Percentiles rank a stretch among this genome's conserved stretches.
These are phyloP conservation scores for Brettanomyces bruxellensis DNA, from an alignment of 805 yeast species.

Conservation along the genomic window DNA sequence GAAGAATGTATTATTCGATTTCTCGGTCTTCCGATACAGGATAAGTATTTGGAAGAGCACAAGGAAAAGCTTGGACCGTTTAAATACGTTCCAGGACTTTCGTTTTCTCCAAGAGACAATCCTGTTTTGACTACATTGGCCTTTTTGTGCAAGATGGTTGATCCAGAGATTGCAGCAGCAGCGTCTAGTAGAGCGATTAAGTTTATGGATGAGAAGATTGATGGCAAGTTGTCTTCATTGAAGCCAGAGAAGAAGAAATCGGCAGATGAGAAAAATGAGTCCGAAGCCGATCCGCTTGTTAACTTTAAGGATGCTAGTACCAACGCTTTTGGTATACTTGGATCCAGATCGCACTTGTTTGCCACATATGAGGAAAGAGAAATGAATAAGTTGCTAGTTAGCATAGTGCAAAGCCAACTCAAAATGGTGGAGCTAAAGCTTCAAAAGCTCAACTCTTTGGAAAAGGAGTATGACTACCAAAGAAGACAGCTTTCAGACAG, in stretches of 20 bases:
- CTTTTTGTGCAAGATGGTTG: constrained; percentile 77
- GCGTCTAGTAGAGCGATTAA: constrained; percentile 61
- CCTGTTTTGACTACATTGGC: constrained; percentile 92
- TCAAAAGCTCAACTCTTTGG: constrained; percentile 48
- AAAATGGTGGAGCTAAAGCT: constrained; percentile 59
- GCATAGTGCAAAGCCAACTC: constrained; percentile 52
- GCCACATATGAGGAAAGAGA: constrained; percentile 76
- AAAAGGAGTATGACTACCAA: constrained; percentile 57
- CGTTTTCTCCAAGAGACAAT: constrained; percentile 79
- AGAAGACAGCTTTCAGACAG: constrained; percentile 49
- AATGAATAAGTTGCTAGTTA: constrained; percentile 49
- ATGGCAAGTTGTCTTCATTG: constrained; percentile 28
- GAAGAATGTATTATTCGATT: constrained; percentile 78
- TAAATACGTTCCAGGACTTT: constrained; percentile 74
- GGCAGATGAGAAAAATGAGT: background rate
- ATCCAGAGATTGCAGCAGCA: constrained; percentile 75
- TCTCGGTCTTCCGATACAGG: constrained; percentile 75
- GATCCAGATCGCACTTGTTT: constrained; percentile 71
- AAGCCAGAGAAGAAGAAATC: constrained; percentile 13
- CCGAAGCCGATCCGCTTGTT: constrained; percentile 3
- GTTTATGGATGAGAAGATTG: constrained; percentile 34
- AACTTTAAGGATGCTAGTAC: constrained; percentile 52
- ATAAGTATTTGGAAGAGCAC: constrained; percentile 45
- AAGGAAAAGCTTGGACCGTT: constrained; percentile 56
- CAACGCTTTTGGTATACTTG: constrained; percentile 66